Evolutionary conservation across 768 basidiomycete genomes (phyloP), one percentile per base, ranked within the genome.

Genomic region (Pseudohyphozyma bogoriensis): DNA sequence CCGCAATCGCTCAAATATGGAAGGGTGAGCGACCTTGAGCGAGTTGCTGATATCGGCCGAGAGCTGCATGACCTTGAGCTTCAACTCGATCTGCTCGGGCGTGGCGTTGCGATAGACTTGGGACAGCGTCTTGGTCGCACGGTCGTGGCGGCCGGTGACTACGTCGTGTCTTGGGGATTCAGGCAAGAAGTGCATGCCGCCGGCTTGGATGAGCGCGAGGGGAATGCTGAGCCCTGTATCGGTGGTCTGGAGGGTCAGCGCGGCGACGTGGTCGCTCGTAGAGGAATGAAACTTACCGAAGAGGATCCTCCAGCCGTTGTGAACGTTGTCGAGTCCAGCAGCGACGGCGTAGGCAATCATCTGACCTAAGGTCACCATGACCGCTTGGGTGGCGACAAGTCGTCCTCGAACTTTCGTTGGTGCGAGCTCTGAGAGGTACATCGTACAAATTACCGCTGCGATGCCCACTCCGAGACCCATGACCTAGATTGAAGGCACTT

Each of bases 61-160:
- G n/a, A n/a, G n/a, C n/a, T n/a, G n/a, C n/a, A n/a, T n/a, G n/a
- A 37, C 55, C 55, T 55, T 55, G 42, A 55, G 55, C 55, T 55
- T 55, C 29, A 55, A 26, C 20, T 55, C 28, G n/a, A 55, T 20
- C 31, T 55, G 55, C 32, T 46, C 55, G 12, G 13, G 15, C 4
- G 55, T 45, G 12, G 55, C 55, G 42, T 55, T 55, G 8, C 42
- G 55, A 44, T 55, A 55, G 44, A 55, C 46, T 22, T 26, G 29
- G 5, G 11, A 9, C 4, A 55, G 44, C 11, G 55, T 55, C 55
- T 15, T 33, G 5, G 5, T 2, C 10, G 55, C 44, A 24, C 15
- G 42, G 2, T 33, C 44, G 12, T 15, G 2, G 4, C 36, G 9
- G 32, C 44, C 44, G 22, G 11, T 4, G 22, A 55, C n/a, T 20